phyloP scores from a whole-genome alignment of 1,284 basidiomycete species.

The Exobasidium cylindrosporum region DNA sequence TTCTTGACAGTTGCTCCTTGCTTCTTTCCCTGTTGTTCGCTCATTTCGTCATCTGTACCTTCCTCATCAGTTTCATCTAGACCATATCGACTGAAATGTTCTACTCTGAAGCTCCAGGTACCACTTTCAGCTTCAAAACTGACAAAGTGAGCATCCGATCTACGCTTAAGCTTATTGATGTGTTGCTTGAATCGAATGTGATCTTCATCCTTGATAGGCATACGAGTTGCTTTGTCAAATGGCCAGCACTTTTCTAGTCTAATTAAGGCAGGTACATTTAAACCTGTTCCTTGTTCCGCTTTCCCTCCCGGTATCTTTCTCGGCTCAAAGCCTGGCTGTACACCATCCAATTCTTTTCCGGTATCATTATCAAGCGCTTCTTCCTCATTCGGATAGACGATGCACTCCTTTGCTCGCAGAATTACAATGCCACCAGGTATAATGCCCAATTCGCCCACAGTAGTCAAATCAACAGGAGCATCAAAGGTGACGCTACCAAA shows the following conservation, averaged over 20 bases:
- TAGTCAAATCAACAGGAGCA: slow-evolving; percentile 82
- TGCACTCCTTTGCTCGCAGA: slow-evolving; percentile 86
- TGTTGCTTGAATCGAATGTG: slow-evolving; percentile 71
- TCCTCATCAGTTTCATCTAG: slow-evolving; percentile 49
- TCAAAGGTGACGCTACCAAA: slow-evolving; percentile 88
- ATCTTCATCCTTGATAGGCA: slow-evolving; percentile 79
- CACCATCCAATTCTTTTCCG: slow-evolving; percentile 44
- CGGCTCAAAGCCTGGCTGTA: slow-evolving; percentile 45
- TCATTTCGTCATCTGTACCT: slow-evolving; percentile 22
- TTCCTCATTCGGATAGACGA: slow-evolving; percentile 79
- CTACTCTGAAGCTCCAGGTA: slow-evolving; percentile 88
- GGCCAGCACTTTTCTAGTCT: slow-evolving; percentile 81
- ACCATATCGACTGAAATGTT: slow-evolving; percentile 68
- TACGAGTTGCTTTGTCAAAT: slow-evolving; percentile 83
- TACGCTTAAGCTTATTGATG: slow-evolving; percentile 76
- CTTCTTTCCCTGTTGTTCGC: slow-evolving; percentile 11
- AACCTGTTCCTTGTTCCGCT: slow-evolving; percentile 70
- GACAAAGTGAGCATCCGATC: slow-evolving; percentile 82
- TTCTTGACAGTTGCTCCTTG: slow-evolving; percentile 11
- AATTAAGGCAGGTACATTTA: slow-evolving; percentile 84
- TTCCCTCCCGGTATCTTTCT: slow-evolving; percentile 56
- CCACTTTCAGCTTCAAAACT: slow-evolving; percentile 75
- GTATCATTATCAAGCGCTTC: slow-evolving; percentile 34
- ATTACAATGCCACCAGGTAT: slow-evolving; percentile 82
- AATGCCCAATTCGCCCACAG: slow-evolving; percentile 72